A percentile compares a stretch with the other conserved stretches of the same genome.
Conservation (phyloP, 2,329 filamentous ascomycete species). For the Aspergillus fumigatus region DNA sequence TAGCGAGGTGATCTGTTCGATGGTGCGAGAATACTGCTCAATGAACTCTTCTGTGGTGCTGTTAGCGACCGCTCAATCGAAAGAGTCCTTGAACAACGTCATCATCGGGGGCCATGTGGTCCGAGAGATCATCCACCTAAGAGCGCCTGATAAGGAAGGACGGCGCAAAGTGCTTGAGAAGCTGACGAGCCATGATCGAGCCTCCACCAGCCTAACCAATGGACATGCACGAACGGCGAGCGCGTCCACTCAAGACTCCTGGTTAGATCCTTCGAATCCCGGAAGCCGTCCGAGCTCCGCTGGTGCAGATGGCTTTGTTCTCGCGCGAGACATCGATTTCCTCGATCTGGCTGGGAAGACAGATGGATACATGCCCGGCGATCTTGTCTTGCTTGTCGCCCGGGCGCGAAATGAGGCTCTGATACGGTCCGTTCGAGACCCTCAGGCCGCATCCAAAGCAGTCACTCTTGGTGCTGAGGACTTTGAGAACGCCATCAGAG, state of each 20-base stretch:
- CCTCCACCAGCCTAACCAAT: conserved; percentile 36
- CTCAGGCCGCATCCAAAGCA: conserved; percentile 46
- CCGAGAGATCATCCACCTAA: conserved; percentile 81
- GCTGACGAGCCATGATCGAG: conserved; percentile 54
- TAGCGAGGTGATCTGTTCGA: conserved; percentile 79
- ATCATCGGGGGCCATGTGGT: conserved; percentile 89
- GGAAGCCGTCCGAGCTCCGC: conserved; percentile 45
- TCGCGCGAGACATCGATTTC: conserved; percentile 78
- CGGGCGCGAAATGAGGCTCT: conserved; percentile 88
- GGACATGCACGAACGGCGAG: conserved; percentile 33
- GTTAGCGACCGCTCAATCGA: conserved; percentile 85
- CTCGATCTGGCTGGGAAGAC: conserved; percentile 90
- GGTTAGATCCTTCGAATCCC: conserved; percentile 70
- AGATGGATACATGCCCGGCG: conserved; percentile 96
- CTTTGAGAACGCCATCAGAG: conserved; percentile 79
- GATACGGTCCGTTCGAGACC: conserved; percentile 68
- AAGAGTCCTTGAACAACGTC: conserved; percentile 86
- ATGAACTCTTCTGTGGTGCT: conserved; percentile 77
- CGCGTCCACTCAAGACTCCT: conserved; percentile 53
- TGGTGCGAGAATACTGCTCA: conserved; percentile 79
- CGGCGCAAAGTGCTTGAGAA: conserved; percentile 78
- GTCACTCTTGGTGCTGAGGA: conserved; percentile 68
- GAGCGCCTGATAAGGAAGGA: conserved; percentile 88
- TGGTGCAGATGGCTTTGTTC: conserved; percentile 59
- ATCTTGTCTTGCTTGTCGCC: conserved; percentile 78